phyloP scores from a whole-genome alignment of 345 rosid genomes.

The Barbarea vulgaris region DNA sequence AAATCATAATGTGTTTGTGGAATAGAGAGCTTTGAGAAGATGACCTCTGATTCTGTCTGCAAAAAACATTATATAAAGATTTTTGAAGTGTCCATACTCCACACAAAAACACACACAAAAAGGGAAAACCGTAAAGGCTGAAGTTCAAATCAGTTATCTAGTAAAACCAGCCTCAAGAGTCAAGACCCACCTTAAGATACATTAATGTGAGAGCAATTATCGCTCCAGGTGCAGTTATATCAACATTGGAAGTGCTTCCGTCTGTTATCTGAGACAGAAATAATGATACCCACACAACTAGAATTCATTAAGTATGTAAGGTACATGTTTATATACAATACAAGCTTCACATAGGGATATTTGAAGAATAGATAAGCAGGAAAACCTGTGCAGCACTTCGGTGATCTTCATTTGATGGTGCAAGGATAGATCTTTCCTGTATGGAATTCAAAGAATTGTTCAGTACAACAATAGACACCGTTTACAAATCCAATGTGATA shows the following conservation, averaged over 20 bases:
- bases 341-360: slow-evolving; percentile 20
- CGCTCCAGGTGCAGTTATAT: slow-evolving; percentile 98
- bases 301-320: slow-evolving; percentile 18
- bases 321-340: slow-evolving; percentile 7
- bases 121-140: slow-evolving; percentile 2
- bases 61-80: slow-evolving; percentile 34
- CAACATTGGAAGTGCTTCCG: slow-evolving; percentile 72
- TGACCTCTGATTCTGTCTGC: slow-evolving; percentile 87
- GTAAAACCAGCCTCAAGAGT: slow-evolving; percentile 23
- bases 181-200: slow-evolving; percentile 76
- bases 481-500: background rate
- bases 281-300: background rate
- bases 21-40: slow-evolving; percentile 74
- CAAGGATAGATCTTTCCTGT: slow-evolving; percentile 65
- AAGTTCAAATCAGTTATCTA: slow-evolving; percentile 24
- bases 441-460: slow-evolving; percentile 35
- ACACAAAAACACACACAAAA: slow-evolving; percentile 12
- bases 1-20: slow-evolving; percentile 84
- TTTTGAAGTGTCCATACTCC: slow-evolving; percentile 19
- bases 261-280: slow-evolving; percentile 71
- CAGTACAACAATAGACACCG: slow-evolving; percentile 24
- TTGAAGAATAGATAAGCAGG: slow-evolving; percentile 29
- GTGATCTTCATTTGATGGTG: slow-evolving; percentile 60
- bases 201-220: slow-evolving; percentile 85
- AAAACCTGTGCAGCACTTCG: slow-evolving; percentile 79